Evolutionary conservation across 2,329 filamentous ascomycete genomes (phyloP).

Genomic region (Eutypella sp.): DNA sequence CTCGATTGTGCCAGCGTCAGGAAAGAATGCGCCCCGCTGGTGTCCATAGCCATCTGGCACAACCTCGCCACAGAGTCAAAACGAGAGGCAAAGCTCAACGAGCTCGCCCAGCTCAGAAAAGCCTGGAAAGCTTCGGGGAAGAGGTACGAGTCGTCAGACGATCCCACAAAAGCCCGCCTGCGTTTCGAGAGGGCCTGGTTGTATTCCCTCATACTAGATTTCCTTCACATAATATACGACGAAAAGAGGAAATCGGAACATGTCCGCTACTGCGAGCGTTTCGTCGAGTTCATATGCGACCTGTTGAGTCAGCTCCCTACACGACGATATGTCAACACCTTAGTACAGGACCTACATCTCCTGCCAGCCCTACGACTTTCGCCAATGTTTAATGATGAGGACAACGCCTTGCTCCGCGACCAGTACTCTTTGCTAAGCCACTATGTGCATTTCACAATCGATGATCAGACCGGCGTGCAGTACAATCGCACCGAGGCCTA

Average conservation of each 20-base stretch:
- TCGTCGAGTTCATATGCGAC: slow-evolving; percentile 85
- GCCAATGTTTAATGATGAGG: slow-evolving; percentile 68
- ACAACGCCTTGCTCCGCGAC: slow-evolving; percentile 74
- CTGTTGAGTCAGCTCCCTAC: slow-evolving; percentile 92
- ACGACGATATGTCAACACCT: slow-evolving; percentile 83
- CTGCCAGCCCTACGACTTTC: slow-evolving; percentile 74
- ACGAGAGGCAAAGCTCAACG: slow-evolving; percentile 68
- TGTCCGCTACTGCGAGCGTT: slow-evolving; percentile 82
- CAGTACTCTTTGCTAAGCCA: slow-evolving; percentile 76
- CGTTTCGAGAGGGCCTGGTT: slow-evolving; percentile 94
- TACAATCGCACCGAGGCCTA: slow-evolving; percentile 68
- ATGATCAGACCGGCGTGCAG: slow-evolving; percentile 83
- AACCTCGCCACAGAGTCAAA: slow-evolving; percentile 75
- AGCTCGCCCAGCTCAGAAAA: slow-evolving; percentile 72
- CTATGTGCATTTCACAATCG: slow-evolving; percentile 82
- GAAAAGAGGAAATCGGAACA: slow-evolving; percentile 53
- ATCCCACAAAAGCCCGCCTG: slow-evolving; percentile 69
- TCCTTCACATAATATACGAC: slow-evolving; percentile 67
- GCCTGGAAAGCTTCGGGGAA: slow-evolving; percentile 86
- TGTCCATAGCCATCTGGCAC: slow-evolving; percentile 94
- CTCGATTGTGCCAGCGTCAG: slow-evolving; percentile 83
- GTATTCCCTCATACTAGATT: slow-evolving; percentile 79
- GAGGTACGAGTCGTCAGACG: slow-evolving; percentile 82
- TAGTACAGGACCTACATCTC: slow-evolving; percentile 81
- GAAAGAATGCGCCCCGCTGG: slow-evolving; percentile 92